Evolutionary conservation across 202 grass and related monocot species (phyloP).

Genomic region (Sporobolus alterniflorus): DNA sequence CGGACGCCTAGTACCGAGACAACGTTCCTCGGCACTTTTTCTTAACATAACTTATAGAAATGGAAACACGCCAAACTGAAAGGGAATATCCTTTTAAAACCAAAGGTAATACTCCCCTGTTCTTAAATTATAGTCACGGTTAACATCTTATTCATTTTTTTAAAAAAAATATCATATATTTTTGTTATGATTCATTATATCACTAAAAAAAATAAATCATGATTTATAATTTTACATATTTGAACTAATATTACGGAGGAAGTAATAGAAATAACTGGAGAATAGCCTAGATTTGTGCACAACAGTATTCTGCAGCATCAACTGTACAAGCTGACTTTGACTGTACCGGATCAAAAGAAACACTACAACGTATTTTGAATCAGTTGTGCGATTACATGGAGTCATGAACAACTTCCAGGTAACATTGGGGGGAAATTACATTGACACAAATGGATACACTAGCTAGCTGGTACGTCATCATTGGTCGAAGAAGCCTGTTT

Average conservation of each 20-base stretch:
- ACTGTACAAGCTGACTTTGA: conserved; percentile 35
- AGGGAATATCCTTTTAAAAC: not conserved
- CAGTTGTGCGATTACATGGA: conserved; percentile 7
- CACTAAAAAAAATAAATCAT: no score
- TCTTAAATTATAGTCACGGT: no score
- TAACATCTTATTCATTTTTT: no score
- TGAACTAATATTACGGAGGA: no score
- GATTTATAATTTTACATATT: no score
- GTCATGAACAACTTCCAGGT: not conserved
- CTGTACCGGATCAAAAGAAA: not conserved
- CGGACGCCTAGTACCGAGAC: not conserved
- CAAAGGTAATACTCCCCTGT: not conserved
- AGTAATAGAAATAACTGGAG: not conserved
- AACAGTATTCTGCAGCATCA: conserved; percentile 14
- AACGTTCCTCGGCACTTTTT: not conserved
- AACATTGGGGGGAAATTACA: not conserved
- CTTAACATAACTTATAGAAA: not conserved
- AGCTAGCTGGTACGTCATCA: conserved; percentile 42
- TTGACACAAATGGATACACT: not conserved
- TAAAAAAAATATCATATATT: no score
- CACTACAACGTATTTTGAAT: not conserved
- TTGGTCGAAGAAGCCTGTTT: conserved; percentile 63
- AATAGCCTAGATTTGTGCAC: conserved; percentile 24
- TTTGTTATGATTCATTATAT: no score
- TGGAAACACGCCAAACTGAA: not conserved